Conservation (phyloP, 2,329 filamentous ascomycete species). For the Ophiostoma tasmaniense region DNA sequence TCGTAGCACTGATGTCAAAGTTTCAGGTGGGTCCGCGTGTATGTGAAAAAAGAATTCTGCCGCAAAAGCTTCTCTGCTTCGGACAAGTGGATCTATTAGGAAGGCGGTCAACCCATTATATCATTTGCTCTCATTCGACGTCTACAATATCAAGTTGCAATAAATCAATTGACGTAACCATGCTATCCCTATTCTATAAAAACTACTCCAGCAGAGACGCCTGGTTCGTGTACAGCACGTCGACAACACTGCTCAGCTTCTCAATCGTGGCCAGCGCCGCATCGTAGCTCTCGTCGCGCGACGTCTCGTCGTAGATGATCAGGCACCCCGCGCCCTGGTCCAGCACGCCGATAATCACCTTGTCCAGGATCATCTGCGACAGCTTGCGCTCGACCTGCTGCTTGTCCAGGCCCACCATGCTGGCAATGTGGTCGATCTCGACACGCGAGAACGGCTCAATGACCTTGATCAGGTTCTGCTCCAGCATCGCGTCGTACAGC, state of each 20-base stretch:
- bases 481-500: slow-evolving; percentile 95
- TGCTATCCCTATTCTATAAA: background rate
- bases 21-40: background rate
- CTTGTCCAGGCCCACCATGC: slow-evolving; percentile 94
- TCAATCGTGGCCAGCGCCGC: slow-evolving; percentile 90
- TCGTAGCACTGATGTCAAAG: background rate
- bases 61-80: background rate
- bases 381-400: slow-evolving; percentile 97
- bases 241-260: slow-evolving; percentile 93
- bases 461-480: slow-evolving; percentile 99
- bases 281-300: slow-evolving; percentile 89
- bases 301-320: slow-evolving; percentile 93
- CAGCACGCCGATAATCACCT: slow-evolving; percentile 94
- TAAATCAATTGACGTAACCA: background rate
- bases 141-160: too few species aligned
- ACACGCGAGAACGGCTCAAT: slow-evolving; percentile 98
- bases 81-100: background rate
- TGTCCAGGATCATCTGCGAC: slow-evolving; percentile 98
- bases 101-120: background rate
- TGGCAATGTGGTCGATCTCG: slow-evolving; percentile 92
- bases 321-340: slow-evolving; percentile 97
- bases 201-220: slow-evolving; percentile 79
- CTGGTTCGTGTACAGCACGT: slow-evolving; percentile 96
- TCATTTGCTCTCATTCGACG: too few species aligned
- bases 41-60: slow-evolving; percentile 5